These are phyloP conservation scores for Mariannaea elegans DNA, from an alignment of 2,329 filamentous ascomycete genomes.

Conservation along the genomic window DNA sequence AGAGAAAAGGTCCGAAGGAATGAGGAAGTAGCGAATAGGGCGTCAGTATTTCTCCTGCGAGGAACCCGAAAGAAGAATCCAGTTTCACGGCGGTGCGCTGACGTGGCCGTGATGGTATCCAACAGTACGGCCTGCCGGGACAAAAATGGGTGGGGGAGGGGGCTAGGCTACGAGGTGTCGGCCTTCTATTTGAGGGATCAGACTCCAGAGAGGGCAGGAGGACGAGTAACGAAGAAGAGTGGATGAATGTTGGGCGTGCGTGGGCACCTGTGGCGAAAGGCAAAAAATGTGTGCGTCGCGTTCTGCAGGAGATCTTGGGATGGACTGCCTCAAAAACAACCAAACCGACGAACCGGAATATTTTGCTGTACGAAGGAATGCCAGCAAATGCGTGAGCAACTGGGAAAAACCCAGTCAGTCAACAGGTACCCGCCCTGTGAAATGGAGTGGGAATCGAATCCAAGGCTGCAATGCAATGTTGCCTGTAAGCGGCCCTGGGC, in stretches of 20 bases:
- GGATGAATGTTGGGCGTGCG: neutral
- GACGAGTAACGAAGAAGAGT: neutral
- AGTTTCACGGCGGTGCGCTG: conserved; percentile 27
- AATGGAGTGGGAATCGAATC: neutral
- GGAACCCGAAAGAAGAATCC: conserved; percentile 16
- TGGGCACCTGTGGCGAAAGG: neutral
- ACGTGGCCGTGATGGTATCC: conserved; percentile 35
- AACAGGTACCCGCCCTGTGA: conserved; percentile 6
- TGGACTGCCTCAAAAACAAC: neutral
- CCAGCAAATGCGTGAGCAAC: neutral
- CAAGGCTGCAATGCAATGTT: neutral
- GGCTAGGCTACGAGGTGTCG: conserved; percentile 6
- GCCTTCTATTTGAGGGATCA: conserved; percentile 7
- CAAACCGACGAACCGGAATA: conserved; percentile 15
- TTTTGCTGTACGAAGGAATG: neutral
- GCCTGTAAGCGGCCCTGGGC: neutral
- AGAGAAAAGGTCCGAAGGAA: neutral
- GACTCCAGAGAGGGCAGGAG: neutral
- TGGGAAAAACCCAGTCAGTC: neutral
- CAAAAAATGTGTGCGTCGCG: neutral
- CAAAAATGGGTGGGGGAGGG: conserved; percentile 4
- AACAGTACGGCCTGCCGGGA: conserved; percentile 5
- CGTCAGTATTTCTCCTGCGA: neutral
- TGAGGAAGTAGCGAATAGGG: neutral
- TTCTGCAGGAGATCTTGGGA: neutral